Conservation (phyloP, 1,139 yeast species). For the Kurtzmaniella quercitrusa region DNA sequence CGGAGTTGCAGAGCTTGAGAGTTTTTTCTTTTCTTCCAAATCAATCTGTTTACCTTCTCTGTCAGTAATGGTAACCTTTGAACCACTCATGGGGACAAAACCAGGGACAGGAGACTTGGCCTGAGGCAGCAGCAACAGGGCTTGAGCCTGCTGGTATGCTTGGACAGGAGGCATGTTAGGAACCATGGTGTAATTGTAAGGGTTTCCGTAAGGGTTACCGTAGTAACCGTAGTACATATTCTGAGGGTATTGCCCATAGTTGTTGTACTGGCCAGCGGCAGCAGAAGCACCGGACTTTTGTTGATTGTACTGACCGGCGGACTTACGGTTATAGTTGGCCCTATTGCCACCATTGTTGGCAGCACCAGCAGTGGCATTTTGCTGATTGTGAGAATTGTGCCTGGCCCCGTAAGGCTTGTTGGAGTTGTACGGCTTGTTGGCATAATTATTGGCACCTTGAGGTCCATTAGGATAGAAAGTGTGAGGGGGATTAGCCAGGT, state of each 20-base stretch:
- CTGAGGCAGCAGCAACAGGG: slow-evolving; percentile 5
- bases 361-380: slow-evolving; percentile 1
- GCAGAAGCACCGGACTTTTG: slow-evolving; percentile 3
- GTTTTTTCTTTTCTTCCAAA: slow-evolving; percentile 41
- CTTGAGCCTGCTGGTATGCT: slow-evolving; percentile 8
- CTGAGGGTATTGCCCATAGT: slow-evolving; percentile 14
- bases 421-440: neutral
- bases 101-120: slow-evolving; percentile 3
- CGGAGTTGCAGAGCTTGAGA: slow-evolving; percentile 16
- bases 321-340: neutral
- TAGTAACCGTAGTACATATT: slow-evolving; percentile 12
- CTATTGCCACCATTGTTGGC: neutral
- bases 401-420: slow-evolving; percentile 5
- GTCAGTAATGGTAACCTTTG: slow-evolving; percentile 36
- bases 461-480: neutral
- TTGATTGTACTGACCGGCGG: neutral
- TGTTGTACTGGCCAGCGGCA: slow-evolving; percentile 12
- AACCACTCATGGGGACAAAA: neutral
- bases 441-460: neutral
- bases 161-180: slow-evolving; percentile 8
- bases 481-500: neutral
- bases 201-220: slow-evolving; percentile 8
- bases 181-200: slow-evolving; percentile 9
- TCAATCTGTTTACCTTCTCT: slow-evolving; percentile 47
- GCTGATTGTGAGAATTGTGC: slow-evolving; percentile 10